A percentile compares a stretch with the other conserved stretches of the same genome.
Conservation (phyloP, 108 stramenopile species). For the Schizochytrium sp. region DNA sequence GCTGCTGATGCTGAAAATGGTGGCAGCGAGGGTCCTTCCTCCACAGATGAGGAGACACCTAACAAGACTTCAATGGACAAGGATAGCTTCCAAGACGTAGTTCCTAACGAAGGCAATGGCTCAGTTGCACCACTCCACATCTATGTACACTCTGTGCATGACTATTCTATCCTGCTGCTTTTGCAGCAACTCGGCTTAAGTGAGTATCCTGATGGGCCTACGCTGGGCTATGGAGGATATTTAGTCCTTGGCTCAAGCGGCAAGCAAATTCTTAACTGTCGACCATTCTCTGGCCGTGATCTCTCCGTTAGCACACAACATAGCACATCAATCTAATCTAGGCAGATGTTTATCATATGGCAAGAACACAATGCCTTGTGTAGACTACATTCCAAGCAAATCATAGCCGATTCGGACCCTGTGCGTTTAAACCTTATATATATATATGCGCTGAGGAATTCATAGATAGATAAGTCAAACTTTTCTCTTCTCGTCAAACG, state of each 20-base stretch:
- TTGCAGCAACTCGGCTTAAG: background rate
- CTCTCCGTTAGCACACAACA: background rate
- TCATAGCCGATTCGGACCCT: too few species aligned
- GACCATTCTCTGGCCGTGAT: background rate
- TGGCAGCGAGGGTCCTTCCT: background rate
- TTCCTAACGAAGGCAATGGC: too few species aligned
- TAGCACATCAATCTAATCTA: too few species aligned
- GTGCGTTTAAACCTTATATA: too few species aligned
- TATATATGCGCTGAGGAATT: too few species aligned
- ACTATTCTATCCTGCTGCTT: conserved; percentile 22
- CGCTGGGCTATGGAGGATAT: background rate
- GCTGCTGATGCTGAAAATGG: background rate
- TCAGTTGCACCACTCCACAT: background rate
- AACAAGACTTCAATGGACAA: background rate
- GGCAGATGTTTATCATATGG: too few species aligned
- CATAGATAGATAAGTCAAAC: too few species aligned
- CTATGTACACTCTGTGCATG: conserved; percentile 21
- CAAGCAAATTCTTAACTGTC: background rate
- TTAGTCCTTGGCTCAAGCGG: conserved; percentile 2
- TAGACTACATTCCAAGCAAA: too few species aligned
- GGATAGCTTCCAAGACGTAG: too few species aligned
- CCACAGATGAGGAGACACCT: background rate
- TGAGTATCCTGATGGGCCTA: background rate
- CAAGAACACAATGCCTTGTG: too few species aligned
- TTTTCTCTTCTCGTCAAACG: too few species aligned